phyloP scores from a whole-genome alignment of 148 eudicot species.

The Vaccinium macrocarpon region DNA sequence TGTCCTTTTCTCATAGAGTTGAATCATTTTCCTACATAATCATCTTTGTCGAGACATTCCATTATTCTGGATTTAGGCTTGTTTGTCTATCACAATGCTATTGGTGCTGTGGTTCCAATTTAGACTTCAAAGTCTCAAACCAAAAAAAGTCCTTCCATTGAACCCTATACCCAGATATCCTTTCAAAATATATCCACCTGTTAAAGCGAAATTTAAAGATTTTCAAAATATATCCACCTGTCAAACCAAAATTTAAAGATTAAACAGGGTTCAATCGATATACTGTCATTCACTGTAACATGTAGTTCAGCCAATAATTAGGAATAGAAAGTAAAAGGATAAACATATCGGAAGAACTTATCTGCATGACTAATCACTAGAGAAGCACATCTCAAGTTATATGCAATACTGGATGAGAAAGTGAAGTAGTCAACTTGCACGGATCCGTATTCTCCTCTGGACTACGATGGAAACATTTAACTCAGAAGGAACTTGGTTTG shows the following conservation, averaged over 20 bases:
- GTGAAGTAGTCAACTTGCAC: too few relatives aligned
- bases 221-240: background rate
- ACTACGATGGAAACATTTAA: too few relatives aligned
- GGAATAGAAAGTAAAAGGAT: too few relatives aligned
- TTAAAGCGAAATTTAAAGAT: background rate
- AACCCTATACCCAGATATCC: background rate
- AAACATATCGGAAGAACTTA: too few relatives aligned
- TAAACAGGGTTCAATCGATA: background rate
- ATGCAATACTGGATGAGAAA: background rate
- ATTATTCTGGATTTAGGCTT: background rate
- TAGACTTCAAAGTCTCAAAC: background rate
- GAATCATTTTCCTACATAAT: background rate
- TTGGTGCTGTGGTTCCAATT: background rate
- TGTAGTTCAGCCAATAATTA: too few relatives aligned
- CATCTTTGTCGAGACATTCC: too few relatives aligned
- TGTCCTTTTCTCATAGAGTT: background rate
- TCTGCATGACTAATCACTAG: too few relatives aligned
- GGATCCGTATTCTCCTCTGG: too few relatives aligned
- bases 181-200: background rate
- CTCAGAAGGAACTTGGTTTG: too few relatives aligned
- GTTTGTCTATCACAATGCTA: too few relatives aligned
- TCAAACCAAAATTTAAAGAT: too few relatives aligned
- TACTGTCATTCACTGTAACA: too few relatives aligned
- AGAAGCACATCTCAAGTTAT: background rate
- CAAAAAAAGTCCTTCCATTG: background rate